Evolutionary conservation across 163 green algal genomes (phyloP).

Genomic region (Chlamydomonas reinhardtii): DNA sequence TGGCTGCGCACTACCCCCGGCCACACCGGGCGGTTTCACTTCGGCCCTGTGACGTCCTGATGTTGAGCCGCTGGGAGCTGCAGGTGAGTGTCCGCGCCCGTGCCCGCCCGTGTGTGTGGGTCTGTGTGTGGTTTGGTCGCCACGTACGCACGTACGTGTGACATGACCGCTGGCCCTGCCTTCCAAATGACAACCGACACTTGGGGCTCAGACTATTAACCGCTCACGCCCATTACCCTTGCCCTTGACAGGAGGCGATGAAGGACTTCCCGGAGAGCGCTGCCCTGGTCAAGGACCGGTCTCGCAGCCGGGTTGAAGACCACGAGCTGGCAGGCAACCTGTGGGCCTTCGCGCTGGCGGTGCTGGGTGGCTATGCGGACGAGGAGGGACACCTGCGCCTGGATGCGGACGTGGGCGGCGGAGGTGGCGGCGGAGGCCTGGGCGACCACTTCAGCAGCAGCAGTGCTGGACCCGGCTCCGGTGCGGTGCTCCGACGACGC

Average conservation of each 20-base stretch:
- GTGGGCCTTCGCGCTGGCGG: background rate
- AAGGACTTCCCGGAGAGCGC: constrained; percentile 52
- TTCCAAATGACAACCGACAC: too few relatives aligned
- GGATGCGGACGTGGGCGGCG: background rate
- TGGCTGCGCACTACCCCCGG: constrained; percentile 30
- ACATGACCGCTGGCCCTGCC: too few relatives aligned
- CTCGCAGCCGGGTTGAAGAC: background rate
- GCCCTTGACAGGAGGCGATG: constrained; percentile 37
- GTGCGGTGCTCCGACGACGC: too few relatives aligned
- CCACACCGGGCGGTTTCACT: constrained; percentile 50
- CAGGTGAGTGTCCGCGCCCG: background rate
- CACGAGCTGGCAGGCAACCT: background rate
- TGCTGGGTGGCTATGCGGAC: background rate
- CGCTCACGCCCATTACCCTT: too few relatives aligned
- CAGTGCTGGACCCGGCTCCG: too few relatives aligned
- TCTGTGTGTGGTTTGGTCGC: too few relatives aligned
- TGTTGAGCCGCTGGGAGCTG: constrained; percentile 38
- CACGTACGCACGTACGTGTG: too few relatives aligned
- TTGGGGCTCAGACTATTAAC: too few relatives aligned
- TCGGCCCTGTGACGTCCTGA: constrained; percentile 49
- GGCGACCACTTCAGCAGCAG: too few relatives aligned
- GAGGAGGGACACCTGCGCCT: background rate
- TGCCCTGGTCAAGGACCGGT: background rate
- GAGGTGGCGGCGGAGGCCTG: background rate
- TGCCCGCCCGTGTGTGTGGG: too few relatives aligned